Evolutionary conservation across 805 yeast genomes (phyloP), one percentile per base, ranked within the genome.

Genomic region (Torulaspora quercuum): DNA sequence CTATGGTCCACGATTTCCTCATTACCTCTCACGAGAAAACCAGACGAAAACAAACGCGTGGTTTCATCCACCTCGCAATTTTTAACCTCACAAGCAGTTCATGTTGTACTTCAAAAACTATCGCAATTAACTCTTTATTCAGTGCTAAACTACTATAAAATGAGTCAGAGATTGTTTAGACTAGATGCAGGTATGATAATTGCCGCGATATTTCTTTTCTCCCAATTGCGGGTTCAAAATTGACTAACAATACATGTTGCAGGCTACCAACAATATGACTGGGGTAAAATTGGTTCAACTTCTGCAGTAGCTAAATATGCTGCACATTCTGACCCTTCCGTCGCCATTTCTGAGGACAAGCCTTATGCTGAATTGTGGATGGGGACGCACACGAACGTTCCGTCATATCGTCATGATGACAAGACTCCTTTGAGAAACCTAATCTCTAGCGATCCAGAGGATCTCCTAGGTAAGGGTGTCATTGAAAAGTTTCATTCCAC

Each of bases 291-390:
- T 39, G 97, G 98, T 29, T 70, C 79, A 5, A 50, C 76, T 5
- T 85, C 95, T 12, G 82, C 95, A 6, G 98, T 89, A 34, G 98
- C 98, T 4, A 80, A 73, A 58, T 90, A 78, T 59, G 94, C 95
- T 28, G 70, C 80, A 24, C 68, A 70, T 33, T 78, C 94, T 28
- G 80, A 83, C 62, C 74, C 85, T 2, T 49, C 59, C 7, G 68
- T 85, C 36, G 56, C 55, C 12, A 73, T 88, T 37, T 86, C 83
- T 48, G 89, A 82, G 52, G 35, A 70, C 24, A 76, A 79, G 55
- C 97, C 98, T 7, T 92, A 92, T 57, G 98, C 98, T 11, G 98
- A 92, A 63, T 70, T 92, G 49, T 92, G 98, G 98, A 92, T 92
- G 98, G 98, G 98, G 25, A 88, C 97, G 16, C 98, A 92, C 60